Evolutionary conservation across 2,329 filamentous ascomycete species (phyloP).

Genomic region (Calonectria hongkongensis): DNA sequence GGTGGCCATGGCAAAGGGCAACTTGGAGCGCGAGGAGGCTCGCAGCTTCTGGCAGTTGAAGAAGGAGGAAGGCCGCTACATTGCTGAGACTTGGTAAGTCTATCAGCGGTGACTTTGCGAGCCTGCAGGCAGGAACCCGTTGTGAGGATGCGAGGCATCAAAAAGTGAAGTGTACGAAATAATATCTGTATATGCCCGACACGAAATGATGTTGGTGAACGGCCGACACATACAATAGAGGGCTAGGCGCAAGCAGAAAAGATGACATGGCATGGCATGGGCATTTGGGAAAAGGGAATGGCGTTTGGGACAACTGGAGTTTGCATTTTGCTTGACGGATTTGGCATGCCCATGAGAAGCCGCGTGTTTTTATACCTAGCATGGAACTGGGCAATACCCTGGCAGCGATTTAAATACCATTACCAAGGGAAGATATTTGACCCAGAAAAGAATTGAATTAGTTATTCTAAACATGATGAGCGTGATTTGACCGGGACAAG

Average conservation of each 20-base stretch:
- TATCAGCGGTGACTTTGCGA: neutral
- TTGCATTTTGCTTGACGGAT: neutral
- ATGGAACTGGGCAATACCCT: conserved; percentile 28
- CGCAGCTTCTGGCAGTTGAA: conserved; percentile 92
- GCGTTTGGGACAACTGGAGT: conserved; percentile 40
- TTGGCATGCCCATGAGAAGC: conserved; percentile 8
- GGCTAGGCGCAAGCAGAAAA: conserved; percentile 48
- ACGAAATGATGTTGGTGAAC: conserved; percentile 34
- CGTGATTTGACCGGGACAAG: neutral
- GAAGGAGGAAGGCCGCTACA: conserved; percentile 95
- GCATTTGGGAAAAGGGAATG: conserved; percentile 45
- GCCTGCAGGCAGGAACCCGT: neutral
- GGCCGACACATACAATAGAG: conserved; percentile 47
- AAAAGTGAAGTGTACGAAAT: conserved; percentile 20
- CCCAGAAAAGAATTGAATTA: conserved; percentile 20
- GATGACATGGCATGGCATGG: conserved; percentile 36
- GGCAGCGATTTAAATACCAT: conserved; percentile 20
- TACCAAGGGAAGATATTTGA: neutral
- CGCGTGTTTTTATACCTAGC: conserved; percentile 10
- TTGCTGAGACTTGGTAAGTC: conserved; percentile 84
- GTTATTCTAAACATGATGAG: neutral
- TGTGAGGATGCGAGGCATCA: neutral
- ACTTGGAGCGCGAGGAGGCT: conserved; percentile 87
- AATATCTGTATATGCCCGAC: conserved; percentile 29
- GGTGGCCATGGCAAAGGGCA: conserved; percentile 94